Base-by-base conservation (phyloP, 495 filamentous ascomycete species). In the Hyaloscypha variabilis region DNA sequence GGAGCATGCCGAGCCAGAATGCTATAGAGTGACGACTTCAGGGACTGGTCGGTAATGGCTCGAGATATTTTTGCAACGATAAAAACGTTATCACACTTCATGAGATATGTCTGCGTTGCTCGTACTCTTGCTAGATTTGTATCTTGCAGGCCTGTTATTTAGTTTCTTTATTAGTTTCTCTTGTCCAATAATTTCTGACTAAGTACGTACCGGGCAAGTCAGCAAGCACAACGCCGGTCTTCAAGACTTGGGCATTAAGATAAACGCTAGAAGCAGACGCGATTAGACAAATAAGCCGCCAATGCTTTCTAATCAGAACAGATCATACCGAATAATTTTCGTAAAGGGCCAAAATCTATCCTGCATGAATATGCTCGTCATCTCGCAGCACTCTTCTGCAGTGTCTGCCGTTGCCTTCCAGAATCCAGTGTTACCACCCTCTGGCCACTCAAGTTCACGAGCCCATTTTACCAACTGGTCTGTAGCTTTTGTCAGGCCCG, bases 311-410 rank as follows among this genome's bases (percentile, higher is more conserved):
- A 14, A 42, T 11, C 23, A 51, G 6, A 26, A 25, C 13, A 28
- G 39, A 4, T 34, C 69, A 26, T 63, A 74, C 73, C 72, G 69
- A 31, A 76, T 72, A 13, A 74, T 67, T 59, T 76, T 74, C 13
- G 72, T 76, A 34, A 74, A 74, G 6, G 74, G 72, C 74, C 72
- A 76, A 36, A 73, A 61, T 30, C 64, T 63, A 60, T 74, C 60
- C 52, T 73, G 52, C 66, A 71, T 74, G 30, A 76, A 74, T 0
- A 61, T 30, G 21, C 64, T 67, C 53, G 73, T 74, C 62, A 62
- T 70, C 53, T 73, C 63, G 50, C 60, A 68, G 51, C 72, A 74
- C 54, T 76, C 66, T 10, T 69, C 62, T 46, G 71, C 72, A n/a
- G 65, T 68, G 17, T 67, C 58, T 23, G 74, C 74, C 6, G 68